A percentile compares a stretch with the other conserved stretches of the same genome.
Evolutionary conservation across 1,139 yeast species (phyloP).

Genomic region (Geotrichum citri-aurantii): DNA sequence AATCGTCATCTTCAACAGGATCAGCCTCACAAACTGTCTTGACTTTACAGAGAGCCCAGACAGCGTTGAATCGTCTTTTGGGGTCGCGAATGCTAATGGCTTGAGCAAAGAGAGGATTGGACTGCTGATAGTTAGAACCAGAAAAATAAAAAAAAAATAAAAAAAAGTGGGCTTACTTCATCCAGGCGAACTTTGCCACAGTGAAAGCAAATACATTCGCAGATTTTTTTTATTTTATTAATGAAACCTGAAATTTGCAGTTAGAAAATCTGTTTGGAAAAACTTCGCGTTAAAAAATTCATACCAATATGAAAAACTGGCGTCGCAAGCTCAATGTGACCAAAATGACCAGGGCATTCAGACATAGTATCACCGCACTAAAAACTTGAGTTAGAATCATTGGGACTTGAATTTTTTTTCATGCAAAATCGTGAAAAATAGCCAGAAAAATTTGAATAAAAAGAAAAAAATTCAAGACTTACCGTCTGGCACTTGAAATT

Average conservation of each 20-base stretch:
- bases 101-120: constrained; percentile 75
- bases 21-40: constrained; percentile 96
- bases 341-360: constrained; percentile 99
- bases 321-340: constrained; percentile 95
- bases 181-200: constrained; percentile 92
- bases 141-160: constrained; percentile 4
- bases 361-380: constrained; percentile 97
- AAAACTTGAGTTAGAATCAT: neutral
- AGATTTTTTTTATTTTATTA: constrained; percentile 86
- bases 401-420: neutral
- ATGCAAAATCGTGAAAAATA: neutral
- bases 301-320: constrained; percentile 94
- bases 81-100: constrained; percentile 90
- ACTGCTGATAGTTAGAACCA: constrained; percentile 17
- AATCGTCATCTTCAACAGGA: constrained; percentile 51
- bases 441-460: neutral
- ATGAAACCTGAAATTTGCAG: constrained; percentile 56
- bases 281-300: constrained; percentile 7
- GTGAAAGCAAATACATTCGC: constrained; percentile 97
- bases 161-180: constrained; percentile 45
- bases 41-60: constrained; percentile 86
- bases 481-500: constrained; percentile 92
- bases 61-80: constrained; percentile 91
- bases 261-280: constrained; percentile 47
- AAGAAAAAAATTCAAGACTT: constrained; percentile 19